Conservation (phyloP, 805 yeast genomes). For the Trichomonascus vanleenenianus region DNA sequence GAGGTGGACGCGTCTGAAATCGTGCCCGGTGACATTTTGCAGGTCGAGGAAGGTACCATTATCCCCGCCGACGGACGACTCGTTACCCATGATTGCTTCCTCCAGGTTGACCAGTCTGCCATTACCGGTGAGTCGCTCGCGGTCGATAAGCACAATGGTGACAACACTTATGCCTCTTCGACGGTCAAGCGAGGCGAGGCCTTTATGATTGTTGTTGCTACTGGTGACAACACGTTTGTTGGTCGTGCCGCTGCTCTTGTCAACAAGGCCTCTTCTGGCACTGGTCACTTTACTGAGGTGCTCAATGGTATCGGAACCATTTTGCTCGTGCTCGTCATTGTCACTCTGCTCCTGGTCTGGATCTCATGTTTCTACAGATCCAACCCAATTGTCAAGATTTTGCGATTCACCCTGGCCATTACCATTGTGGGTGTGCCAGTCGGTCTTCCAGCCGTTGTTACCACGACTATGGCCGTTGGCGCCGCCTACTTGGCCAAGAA, state of each 20-base stretch:
- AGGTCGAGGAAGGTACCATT: conserved; percentile 87
- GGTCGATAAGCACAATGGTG: conserved; percentile 86
- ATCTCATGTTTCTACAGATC: conserved; percentile 91
- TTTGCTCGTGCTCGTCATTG: conserved; percentile 78
- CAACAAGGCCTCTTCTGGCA: conserved; percentile 86
- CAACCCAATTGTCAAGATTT: conserved; percentile 73
- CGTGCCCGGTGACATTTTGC: conserved; percentile 93
- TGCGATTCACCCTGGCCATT: conserved; percentile 89
- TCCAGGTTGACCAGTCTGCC: conserved; percentile 94
- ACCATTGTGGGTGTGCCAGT: conserved; percentile 98
- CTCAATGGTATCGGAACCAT: conserved; percentile 96
- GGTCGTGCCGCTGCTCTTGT: conserved; percentile 98
- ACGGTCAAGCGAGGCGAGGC: conserved; percentile 95
- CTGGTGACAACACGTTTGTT: conserved; percentile 92
- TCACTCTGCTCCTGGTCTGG: conserved; percentile 86
- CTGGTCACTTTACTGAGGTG: conserved; percentile 96
- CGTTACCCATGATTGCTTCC: conserved; percentile 74
- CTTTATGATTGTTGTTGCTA: conserved; percentile 87
- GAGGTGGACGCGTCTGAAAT: conserved; percentile 78
- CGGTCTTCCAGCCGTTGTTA: conserved; percentile 97
- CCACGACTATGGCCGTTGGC: conserved; percentile 99
- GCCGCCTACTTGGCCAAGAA: conserved; percentile 97
- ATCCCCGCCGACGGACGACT: conserved; percentile 91
- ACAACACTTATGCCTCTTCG: conserved; percentile 82
- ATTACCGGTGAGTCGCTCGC: conserved; percentile 97